Base-by-base conservation (phyloP, 176 grass and related monocot species). In the Musa troglodytarum region DNA sequence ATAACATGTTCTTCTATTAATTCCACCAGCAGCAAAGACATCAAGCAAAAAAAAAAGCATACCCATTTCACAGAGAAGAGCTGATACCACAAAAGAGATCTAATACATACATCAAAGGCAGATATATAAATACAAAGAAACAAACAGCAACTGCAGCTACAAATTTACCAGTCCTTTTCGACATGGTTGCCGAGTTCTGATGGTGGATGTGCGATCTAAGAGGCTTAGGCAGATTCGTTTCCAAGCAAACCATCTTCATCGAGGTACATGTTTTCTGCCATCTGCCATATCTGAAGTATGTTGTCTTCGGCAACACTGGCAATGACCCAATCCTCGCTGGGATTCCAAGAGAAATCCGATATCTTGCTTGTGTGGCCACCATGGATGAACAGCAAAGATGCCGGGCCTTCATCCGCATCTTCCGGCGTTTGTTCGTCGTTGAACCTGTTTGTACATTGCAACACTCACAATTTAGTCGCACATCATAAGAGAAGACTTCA, bases 231-330 rank as follows among this genome's bases (percentile, higher is more conserved):
- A n/a, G 86, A 82, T 61, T 92, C 88, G 1, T 99, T 88, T 1
- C 65, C 83, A 3, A 81, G 90, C 61, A 94, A 70, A 76, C 94
- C 95, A 78, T 99, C 95, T 26, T 99, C 95, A 13, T 99, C 95
- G 67, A 94, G 88, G 78, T 94, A 99, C 68, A 99, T 99, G 76
- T 94, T 99, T 85, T 99, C 95, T 0, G 95, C 90, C 95, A 99
- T 99, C 74, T 99, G 95, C 95, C 95, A 99, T 81, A 99, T 99
- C 85, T 99, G 95, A 79, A 99, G 84, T 72, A 99, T 99, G 85
- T 99, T 99, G 75, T 99, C 91, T 80, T 99, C 90, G 1, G 90
- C 95, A 1, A 99, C 95, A 11, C 95, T 94, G 22, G 90, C 86
- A 54, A 99, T 22, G 61, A 99, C 86, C 95, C 95, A 99, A 55